Evolutionary conservation across 1,139 yeast genomes (phyloP).

Genomic region (Zygosaccharomyces sapae): DNA sequence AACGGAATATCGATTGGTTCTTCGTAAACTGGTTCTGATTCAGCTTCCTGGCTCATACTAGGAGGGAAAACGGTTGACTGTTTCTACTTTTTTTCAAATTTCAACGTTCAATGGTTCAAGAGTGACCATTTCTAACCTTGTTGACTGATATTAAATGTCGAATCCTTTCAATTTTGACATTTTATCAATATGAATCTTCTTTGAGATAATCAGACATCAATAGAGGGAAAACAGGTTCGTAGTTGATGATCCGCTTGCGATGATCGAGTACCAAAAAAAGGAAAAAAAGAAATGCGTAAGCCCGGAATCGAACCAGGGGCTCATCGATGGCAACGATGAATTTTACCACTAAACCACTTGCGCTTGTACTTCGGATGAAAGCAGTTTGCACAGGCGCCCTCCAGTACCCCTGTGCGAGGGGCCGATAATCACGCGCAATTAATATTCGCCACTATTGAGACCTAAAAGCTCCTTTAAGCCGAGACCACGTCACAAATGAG

Average conservation of each 20-base stretch:
- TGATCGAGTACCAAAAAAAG: not conserved
- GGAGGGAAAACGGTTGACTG: not conserved
- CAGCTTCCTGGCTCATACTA: constrained; percentile 13
- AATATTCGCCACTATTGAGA: too few species aligned
- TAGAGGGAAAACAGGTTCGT: not conserved
- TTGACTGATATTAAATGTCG: too few species aligned
- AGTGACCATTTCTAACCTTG: not conserved
- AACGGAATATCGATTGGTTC: constrained; percentile 21
- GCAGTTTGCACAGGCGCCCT: too few species aligned
- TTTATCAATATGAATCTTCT: not conserved
- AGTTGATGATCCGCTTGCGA: not conserved
- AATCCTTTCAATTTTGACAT: not conserved
- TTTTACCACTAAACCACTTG: constrained; percentile 3
- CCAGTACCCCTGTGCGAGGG: too few species aligned
- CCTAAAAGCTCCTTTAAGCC: too few species aligned
- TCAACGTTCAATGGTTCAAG: not conserved
- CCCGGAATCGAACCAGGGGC: constrained; percentile 5
- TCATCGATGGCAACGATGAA: constrained; percentile 5
- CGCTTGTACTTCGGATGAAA: not conserved
- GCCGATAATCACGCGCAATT: too few species aligned
- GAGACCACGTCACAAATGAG: too few species aligned
- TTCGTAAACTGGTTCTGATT: constrained; percentile 18
- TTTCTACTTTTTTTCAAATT: not conserved
- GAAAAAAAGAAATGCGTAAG: not conserved
- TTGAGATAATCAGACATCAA: too few species aligned